A percentile compares a stretch with the other conserved stretches of the same genome.
Evolutionary conservation across 2,329 filamentous ascomycete species (phyloP).

Genomic region (Fusarium compactum): DNA sequence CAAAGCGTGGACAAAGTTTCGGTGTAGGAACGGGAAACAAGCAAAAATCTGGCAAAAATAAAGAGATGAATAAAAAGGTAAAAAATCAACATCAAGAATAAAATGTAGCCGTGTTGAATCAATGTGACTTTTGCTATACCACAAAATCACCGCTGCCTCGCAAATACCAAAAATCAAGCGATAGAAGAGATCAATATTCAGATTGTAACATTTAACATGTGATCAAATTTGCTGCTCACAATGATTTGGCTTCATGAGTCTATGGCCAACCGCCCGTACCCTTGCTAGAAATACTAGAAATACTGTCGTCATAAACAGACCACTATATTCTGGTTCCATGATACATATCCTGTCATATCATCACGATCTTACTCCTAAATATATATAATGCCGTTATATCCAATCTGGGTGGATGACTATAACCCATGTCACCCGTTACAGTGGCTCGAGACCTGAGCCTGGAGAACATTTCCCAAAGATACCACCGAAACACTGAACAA

Average conservation of each 20-base stretch:
- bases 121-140: not conserved
- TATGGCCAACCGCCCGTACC: not conserved
- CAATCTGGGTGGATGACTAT: conserved; percentile 13
- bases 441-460: not conserved
- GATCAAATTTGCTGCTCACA: not conserved
- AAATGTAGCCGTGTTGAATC: not conserved
- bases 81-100: not conserved
- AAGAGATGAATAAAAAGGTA: not conserved
- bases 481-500: conserved; percentile 2
- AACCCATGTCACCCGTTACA: not conserved
- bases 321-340: conserved; percentile 8
- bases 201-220: not conserved
- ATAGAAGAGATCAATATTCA: not conserved
- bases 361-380: not conserved
- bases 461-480: not conserved
- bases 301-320: conserved; percentile 17
- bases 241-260: conserved; percentile 10
- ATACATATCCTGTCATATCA: not conserved
- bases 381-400: conserved; percentile 17
- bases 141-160: not conserved
- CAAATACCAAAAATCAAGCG: not conserved
- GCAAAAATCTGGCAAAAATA: not conserved
- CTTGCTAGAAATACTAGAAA: not conserved
- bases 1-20: conserved; percentile 5
- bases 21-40: not conserved